Percentiles rank a stretch among this genome's conserved stretches.
Evolutionary conservation across 495 filamentous ascomycete genomes (phyloP).

Genomic region (Aspergillus cavernicola): DNA sequence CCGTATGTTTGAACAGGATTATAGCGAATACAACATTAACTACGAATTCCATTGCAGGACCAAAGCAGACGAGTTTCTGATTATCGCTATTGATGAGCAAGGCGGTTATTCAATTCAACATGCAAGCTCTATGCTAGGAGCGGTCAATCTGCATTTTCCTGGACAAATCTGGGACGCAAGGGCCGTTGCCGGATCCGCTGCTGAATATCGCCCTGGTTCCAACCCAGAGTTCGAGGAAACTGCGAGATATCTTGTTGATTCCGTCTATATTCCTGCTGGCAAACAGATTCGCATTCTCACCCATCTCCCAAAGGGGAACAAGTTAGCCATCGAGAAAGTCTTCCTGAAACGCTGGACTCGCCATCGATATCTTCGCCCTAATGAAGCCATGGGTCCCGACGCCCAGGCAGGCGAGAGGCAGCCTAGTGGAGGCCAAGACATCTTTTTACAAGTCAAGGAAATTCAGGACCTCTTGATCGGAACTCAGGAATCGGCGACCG

Average conservation of each 20-base stretch:
- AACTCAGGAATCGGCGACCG: constrained; percentile 1
- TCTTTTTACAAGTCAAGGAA: constrained; percentile 40
- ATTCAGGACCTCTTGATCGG: constrained; percentile 34
- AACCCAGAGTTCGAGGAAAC: constrained; percentile 23
- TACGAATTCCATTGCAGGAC: constrained; percentile 52
- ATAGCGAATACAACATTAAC: constrained; percentile 26
- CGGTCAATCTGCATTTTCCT: constrained; percentile 41
- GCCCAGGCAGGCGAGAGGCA: neutral
- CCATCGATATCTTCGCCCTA: constrained; percentile 19
- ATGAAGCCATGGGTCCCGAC: neutral
- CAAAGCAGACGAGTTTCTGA: constrained; percentile 25
- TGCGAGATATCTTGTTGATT: constrained; percentile 23
- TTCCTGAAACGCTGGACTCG: constrained; percentile 32
- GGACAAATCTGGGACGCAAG: constrained; percentile 45
- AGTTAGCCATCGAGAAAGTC: constrained; percentile 25
- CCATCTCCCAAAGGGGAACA: constrained; percentile 10
- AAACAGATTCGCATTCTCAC: constrained; percentile 22
- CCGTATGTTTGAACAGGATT: constrained; percentile 30
- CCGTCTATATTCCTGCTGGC: constrained; percentile 28
- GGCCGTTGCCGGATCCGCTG: constrained; percentile 14
- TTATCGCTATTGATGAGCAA: constrained; percentile 47
- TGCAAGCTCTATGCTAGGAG: constrained; percentile 20
- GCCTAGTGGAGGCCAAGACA: constrained; percentile 8
- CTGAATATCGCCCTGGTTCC: constrained; percentile 2
- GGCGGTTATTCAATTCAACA: constrained; percentile 23